Percentiles rank a stretch among this genome's conserved stretches.
phyloP scores from a whole-genome alignment of 495 filamentous ascomycete species.

The Arthonia radiata region DNA sequence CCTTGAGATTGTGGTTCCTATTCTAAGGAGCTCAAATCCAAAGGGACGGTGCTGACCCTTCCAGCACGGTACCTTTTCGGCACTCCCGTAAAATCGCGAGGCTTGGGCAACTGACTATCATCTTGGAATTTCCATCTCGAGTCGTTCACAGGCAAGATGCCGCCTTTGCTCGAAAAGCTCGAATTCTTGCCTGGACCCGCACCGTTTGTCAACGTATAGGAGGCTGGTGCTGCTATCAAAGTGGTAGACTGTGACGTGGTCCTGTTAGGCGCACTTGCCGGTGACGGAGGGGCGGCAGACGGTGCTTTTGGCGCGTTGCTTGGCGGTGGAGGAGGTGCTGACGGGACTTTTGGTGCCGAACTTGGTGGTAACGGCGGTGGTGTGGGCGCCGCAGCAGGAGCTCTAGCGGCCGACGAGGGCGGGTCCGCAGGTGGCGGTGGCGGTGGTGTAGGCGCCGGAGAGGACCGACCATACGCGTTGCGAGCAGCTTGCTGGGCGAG shows the following conservation, averaged over 20 bases:
- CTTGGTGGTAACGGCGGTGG: constrained; percentile 3
- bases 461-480: constrained; percentile 23
- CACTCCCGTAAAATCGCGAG: constrained; percentile 48
- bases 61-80: constrained; percentile 67
- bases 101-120: constrained; percentile 62
- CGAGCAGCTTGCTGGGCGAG: constrained; percentile 23
- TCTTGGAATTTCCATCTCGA: constrained; percentile 64
- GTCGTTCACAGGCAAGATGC: constrained; percentile 44
- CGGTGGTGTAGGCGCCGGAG: constrained; percentile 24
- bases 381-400: constrained; percentile 22
- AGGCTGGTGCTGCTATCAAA: constrained; percentile 19
- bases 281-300: constrained; percentile 15
- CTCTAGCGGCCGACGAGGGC: constrained; percentile 19
- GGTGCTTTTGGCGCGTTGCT: constrained; percentile 13
- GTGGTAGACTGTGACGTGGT: constrained; percentile 10
- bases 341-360: not conserved
- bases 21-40: constrained; percentile 39
- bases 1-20: too few relatives aligned
- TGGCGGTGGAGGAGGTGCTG: constrained; percentile 9
- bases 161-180: constrained; percentile 15
- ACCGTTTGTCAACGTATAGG: constrained; percentile 48
- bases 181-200: constrained; percentile 10
- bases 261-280: constrained; percentile 11
- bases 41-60: constrained; percentile 75
- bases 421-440: constrained; percentile 23